Evolutionary conservation across 2,329 filamentous ascomycete species (phyloP), one percentile per base, ranked within the genome.

Genomic region (Colletotrichum cordylinicola): DNA sequence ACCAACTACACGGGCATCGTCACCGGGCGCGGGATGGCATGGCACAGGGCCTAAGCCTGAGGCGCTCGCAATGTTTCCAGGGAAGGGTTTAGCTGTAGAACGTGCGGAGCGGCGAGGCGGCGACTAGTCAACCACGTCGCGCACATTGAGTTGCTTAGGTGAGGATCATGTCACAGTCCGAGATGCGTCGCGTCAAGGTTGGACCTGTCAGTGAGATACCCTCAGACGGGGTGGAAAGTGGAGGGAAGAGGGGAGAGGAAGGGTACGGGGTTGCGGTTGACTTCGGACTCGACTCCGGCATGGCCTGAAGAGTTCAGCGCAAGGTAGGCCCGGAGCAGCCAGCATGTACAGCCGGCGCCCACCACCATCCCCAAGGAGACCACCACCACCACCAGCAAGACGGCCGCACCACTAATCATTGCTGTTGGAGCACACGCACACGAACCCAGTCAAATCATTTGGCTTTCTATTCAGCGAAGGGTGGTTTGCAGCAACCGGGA

Each of bases 221-320:
- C 73, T 68, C 43, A 58, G 73, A 75, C 70, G 70, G 73, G 74
- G 43, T 68, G 64, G 70, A 33, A 58, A 72, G 70, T 62, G 71
- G 70, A 81, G 80, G 76, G 78, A 58, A 62, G 68, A 62, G 70
- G 80, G 77, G 78, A 33, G 43, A 68, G 65, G 72, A 69, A 72
- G 64, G 72, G 72, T 66, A 74, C 68, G 67, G 56, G 64, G 66
- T 62, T 69, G 70, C 31, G 62, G 52, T 62, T 65, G 75, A 60
- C 71, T 75, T 83, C 83, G 83, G 83, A 76, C 70, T 65, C 7
- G 43, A 69, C 74, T 76, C 74, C 74, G 70, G 56, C 77, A 82
- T 81, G 67, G 67, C 67, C 67, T 60, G 62, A 77, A 77, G 31
- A 60, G 61, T 43, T 65, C 62, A 75, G 75, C 43, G 37, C 61